Percentiles rank a stretch among this genome's conserved stretches.
Conservation (phyloP, 2,329 filamentous ascomycete species). For the Myriosclerotinia duriaeana region DNA sequence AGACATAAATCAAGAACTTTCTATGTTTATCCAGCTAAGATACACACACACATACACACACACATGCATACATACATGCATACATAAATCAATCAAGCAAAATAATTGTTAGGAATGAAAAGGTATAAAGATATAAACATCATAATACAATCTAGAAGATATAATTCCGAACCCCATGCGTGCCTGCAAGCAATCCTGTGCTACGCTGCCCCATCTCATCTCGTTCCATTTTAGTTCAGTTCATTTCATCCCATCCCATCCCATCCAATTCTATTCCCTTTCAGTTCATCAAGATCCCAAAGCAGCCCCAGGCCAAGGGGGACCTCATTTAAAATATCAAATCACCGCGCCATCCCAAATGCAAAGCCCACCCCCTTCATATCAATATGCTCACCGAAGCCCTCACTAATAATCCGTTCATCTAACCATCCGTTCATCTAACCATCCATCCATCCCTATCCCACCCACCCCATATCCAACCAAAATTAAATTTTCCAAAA, state of each 20-base stretch:
- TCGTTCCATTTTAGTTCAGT: constrained; percentile 24
- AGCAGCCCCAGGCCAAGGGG: constrained; percentile 1
- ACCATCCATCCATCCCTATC: not conserved
- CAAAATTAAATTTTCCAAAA: constrained; percentile 3
- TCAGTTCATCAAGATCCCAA: constrained; percentile 24
- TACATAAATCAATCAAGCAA: not conserved
- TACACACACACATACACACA: not conserved
- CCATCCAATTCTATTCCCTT: constrained; percentile 14
- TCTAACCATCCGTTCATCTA: no score
- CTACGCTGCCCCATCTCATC: constrained; percentile 29
- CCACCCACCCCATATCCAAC: not conserved
- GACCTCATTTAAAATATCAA: not conserved
- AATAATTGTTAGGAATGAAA: constrained; percentile 10
- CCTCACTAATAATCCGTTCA: no score
- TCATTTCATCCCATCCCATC: constrained; percentile 26
- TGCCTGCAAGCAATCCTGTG: constrained; percentile 25
- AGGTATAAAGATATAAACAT: constrained; percentile 12
- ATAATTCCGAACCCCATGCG: constrained; percentile 26
- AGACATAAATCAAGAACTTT: not conserved
- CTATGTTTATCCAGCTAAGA: not conserved
- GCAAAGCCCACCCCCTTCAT: constrained; percentile 12
- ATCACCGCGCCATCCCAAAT: constrained; percentile 21
- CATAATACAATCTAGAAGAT: constrained; percentile 36
- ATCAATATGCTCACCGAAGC: no score
- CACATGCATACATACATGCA: not conserved